Base-by-base conservation (phyloP, 2,329 filamentous ascomycete species). In the Xylariales sp. region DNA sequence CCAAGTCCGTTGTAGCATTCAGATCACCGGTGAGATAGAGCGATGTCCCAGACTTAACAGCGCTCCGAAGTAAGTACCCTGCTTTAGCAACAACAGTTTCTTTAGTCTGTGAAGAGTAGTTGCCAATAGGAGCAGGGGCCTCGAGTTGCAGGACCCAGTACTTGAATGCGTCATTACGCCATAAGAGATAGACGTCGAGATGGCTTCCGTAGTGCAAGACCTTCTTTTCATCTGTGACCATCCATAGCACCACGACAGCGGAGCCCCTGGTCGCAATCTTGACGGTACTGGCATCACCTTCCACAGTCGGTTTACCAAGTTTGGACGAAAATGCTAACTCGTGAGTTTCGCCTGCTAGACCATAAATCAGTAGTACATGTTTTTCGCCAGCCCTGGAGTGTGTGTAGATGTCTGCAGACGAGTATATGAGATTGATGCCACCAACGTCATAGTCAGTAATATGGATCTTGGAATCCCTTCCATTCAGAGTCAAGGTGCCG, bases 21-120 rank as follows among this genome's bases (percentile, higher is more conserved):
- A 90, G 72, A 53, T 93, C 87, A 4, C 82, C 86, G 4, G 74
- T 75, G 4, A 91, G 59, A 10, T 74, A 68, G 2, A 91, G 66
- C 1, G 72, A 70, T n/a, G 63, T 64, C 3, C 70, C 75, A 3
- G 72, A 49, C 1, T 84, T 56, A 3, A 70, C 69, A 0, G 80
- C 80, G 0, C 73, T 77, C 5, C 83, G 76, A 18, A 86, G 60
- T 0, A 87, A 69, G 51, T 86, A 85, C 7, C 78, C 76, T 0
- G 76, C 82, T 44, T 82, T 75, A 43, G 82, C 59, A 28, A 87
- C 79, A 7, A 84, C 24, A 16, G n/a, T 44, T 1, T 54, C 57
- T 16, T 42, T 42, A 4, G 21, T 42, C 12, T 34, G 39, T 11
- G 39, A 35, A 14, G 39, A 42, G 32, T 35, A 42, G 15, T 42